Conservation (phyloP, 768 basidiomycete genomes). For the Hygrophorus russula region DNA sequence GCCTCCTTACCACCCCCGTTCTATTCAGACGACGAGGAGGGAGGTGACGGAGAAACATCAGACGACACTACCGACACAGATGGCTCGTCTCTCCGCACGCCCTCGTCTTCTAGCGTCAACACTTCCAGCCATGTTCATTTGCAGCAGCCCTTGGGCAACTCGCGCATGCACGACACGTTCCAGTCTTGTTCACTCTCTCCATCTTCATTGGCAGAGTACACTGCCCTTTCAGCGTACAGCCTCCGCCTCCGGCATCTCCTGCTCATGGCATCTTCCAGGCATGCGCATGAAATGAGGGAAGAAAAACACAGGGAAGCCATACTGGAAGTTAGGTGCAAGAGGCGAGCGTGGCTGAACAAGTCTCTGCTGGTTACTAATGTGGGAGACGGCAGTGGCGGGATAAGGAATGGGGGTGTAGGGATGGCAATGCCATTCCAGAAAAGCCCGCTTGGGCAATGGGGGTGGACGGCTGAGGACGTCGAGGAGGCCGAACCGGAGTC, state of each 20-base stretch:
- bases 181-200: slow-evolving; percentile 18
- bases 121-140: slow-evolving; percentile 9
- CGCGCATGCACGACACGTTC: slow-evolving; percentile 12
- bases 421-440: slow-evolving; percentile 39
- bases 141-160: slow-evolving; percentile 2
- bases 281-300: slow-evolving; percentile 27
- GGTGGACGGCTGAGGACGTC: slow-evolving; percentile 28
- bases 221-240: slow-evolving; percentile 19
- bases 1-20: slow-evolving; percentile 21
- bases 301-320: slow-evolving; percentile 28
- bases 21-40: slow-evolving; percentile 31
- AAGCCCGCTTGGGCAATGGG: slow-evolving; percentile 35
- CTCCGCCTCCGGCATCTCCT: slow-evolving; percentile 30
- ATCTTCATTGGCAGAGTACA: slow-evolving; percentile 22
- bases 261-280: slow-evolving; percentile 29
- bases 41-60: slow-evolving; percentile 8
- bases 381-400: slow-evolving; percentile 12
- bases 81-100: slow-evolving; percentile 38
- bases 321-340: slow-evolving; percentile 46
- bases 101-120: slow-evolving; percentile 21
- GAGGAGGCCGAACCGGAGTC: slow-evolving; percentile 9
- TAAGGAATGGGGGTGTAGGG: slow-evolving; percentile 23
- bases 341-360: slow-evolving; percentile 58
- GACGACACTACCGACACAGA: slow-evolving; percentile 27
- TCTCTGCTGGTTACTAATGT: slow-evolving; percentile 11